A percentile compares a stretch with the other conserved stretches of the same genome.
Conservation (phyloP, 2,329 filamentous ascomycete species). For the Penicillium rolfsii region DNA sequence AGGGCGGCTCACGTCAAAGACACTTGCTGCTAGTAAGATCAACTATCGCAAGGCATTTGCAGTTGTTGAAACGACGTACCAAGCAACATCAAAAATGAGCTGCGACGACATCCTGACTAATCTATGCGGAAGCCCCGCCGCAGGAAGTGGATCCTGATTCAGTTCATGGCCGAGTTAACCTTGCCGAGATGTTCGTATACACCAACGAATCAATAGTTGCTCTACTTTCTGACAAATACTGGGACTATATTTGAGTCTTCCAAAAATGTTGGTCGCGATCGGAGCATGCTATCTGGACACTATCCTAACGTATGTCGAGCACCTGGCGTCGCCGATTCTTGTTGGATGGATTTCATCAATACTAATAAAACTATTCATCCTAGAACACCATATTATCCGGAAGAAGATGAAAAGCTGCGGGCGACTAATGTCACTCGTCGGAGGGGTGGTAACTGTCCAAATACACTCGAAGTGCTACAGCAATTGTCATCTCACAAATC, state of each 20-base stretch:
- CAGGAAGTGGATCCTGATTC: neutral
- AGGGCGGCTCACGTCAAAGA: neutral
- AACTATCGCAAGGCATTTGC: neutral
- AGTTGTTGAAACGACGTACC: neutral
- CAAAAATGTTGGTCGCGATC: constrained; percentile 60
- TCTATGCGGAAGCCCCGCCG: neutral
- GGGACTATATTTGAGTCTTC: neutral
- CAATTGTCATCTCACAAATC: constrained; percentile 55
- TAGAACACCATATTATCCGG: constrained; percentile 60
- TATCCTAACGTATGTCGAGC: constrained; percentile 60
- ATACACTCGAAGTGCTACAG: constrained; percentile 70
- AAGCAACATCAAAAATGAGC: neutral
- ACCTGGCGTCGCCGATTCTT: neutral
- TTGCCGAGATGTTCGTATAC: neutral
- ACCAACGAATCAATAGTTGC: neutral
- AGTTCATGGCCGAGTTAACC: neutral
- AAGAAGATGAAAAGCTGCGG: constrained; percentile 73
- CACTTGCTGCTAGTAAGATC: neutral
- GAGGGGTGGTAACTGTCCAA: constrained; percentile 73
- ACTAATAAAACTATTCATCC: neutral
- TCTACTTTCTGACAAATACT: neutral
- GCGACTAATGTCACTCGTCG: constrained; percentile 62
- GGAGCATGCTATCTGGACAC: constrained; percentile 74
- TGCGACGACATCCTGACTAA: neutral
- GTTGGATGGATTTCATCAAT: neutral